Conservation (phyloP, 2,329 filamentous ascomycete species). For the Colletotrichum lindemuthianum region DNA sequence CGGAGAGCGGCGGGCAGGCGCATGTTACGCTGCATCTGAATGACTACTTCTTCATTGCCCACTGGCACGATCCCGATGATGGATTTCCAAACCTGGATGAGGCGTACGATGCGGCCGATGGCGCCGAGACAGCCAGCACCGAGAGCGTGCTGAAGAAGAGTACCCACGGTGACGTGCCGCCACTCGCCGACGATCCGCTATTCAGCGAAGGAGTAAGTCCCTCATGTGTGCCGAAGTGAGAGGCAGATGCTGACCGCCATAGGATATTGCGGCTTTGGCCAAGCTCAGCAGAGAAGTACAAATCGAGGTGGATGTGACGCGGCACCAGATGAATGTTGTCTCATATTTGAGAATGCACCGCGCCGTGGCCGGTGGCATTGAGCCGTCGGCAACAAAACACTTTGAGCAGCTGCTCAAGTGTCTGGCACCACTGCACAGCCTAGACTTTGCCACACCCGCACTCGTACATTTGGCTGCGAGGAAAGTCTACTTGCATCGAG, state of each 20-base stretch:
- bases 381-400: slow-evolving; percentile 81
- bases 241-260: slow-evolving; percentile 37
- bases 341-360: slow-evolving; percentile 90
- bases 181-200: slow-evolving; percentile 41
- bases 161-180: slow-evolving; percentile 21
- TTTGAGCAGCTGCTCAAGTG: slow-evolving; percentile 75
- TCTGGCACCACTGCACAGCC: slow-evolving; percentile 82
- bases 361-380: slow-evolving; percentile 81
- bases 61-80: slow-evolving; percentile 79
- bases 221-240: background rate
- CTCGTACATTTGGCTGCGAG: slow-evolving; percentile 83
- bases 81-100: slow-evolving; percentile 82
- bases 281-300: slow-evolving; percentile 67
- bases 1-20: slow-evolving; percentile 56
- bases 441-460: slow-evolving; percentile 85
- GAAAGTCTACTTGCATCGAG: slow-evolving; percentile 89
- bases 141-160: slow-evolving; percentile 58
- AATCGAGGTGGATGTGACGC: slow-evolving; percentile 79
- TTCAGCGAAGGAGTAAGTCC: slow-evolving; percentile 56
- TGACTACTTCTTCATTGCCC: slow-evolving; percentile 88
- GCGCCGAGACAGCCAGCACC: slow-evolving; percentile 47
- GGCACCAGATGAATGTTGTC: slow-evolving; percentile 88
- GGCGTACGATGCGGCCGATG: slow-evolving; percentile 49
- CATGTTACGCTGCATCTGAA: slow-evolving; percentile 71
- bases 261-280: slow-evolving; percentile 69